Evolutionary conservation across 2,329 filamentous ascomycete genomes (phyloP).

Genomic region (Monosporascus cannonballus): DNA sequence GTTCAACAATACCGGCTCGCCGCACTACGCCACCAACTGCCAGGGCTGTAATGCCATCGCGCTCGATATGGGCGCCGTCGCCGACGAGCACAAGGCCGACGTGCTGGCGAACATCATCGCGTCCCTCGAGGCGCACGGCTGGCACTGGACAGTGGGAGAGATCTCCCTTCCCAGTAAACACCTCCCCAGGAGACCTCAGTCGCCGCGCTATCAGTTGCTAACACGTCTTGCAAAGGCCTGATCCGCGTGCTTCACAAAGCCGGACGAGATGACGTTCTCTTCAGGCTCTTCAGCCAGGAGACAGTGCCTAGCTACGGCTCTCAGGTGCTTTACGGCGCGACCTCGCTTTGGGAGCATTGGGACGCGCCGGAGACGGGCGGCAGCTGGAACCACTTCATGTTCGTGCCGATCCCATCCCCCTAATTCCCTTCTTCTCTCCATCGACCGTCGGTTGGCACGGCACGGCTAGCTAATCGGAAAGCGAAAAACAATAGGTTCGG

Average conservation of each 20-base stretch:
- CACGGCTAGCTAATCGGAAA: no score
- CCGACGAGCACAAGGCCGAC: background rate
- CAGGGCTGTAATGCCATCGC: conserved; percentile 7
- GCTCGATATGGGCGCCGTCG: conserved; percentile 1
- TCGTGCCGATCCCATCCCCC: background rate
- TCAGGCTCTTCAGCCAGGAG: conserved; percentile 4
- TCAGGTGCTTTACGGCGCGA: conserved; percentile 4
- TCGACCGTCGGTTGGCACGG: background rate
- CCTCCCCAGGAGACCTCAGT: background rate
- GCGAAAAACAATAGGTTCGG: background rate
- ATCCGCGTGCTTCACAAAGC: conserved; percentile 1
- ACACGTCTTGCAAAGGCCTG: background rate
- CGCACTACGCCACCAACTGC: conserved; percentile 2
- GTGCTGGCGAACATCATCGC: conserved; percentile 1
- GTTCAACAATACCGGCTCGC: conserved; percentile 1
- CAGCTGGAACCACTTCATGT: conserved; percentile 11
- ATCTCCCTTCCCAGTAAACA: conserved; percentile 4
- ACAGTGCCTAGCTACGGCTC: conserved; percentile 2
- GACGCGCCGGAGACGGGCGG: conserved; percentile 4
- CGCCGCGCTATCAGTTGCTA: background rate
- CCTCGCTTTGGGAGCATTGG: conserved; percentile 10
- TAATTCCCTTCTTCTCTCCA: background rate
- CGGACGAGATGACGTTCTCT: conserved; percentile 3
- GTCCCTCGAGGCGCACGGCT: conserved; percentile 1
- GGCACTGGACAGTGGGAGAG: conserved; percentile 4